A percentile compares a stretch with the other conserved stretches of the same genome.
phyloP scores from a whole-genome alignment of 371 early-diverging fungal genomes.

The Catenaria anguillulae region DNA sequence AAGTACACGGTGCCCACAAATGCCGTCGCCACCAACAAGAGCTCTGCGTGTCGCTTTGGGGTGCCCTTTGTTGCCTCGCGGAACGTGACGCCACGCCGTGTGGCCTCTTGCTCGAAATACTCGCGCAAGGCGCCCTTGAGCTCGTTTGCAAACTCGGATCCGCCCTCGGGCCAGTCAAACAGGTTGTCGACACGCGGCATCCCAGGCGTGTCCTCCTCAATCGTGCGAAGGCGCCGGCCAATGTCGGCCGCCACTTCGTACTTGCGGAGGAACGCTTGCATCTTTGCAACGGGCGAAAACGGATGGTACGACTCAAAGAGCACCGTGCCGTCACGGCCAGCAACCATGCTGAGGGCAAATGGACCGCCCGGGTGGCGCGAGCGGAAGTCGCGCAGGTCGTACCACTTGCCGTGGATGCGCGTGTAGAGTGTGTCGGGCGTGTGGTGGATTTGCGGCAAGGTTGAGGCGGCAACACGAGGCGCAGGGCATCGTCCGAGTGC shows the following conservation, averaged over 20 bases:
- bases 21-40: neutral
- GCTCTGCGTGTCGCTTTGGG: neutral
- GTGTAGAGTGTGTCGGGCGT: neutral
- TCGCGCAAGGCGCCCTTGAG: neutral
- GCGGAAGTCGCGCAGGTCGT: neutral
- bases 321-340: neutral
- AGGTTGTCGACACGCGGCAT: neutral
- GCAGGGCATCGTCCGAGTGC: too few relatives aligned
- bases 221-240: neutral
- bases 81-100: neutral
- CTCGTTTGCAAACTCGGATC: neutral
- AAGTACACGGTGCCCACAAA: neutral
- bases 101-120: neutral
- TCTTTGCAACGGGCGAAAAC: neutral
- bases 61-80: neutral
- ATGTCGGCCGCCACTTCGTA: neutral
- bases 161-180: neutral
- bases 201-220: neutral
- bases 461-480: too few relatives aligned
- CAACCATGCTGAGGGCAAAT: neutral
- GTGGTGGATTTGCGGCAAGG: too few relatives aligned
- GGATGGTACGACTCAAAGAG: neutral
- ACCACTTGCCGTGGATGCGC: neutral
- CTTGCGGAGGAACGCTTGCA: neutral
- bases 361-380: neutral